A percentile compares a stretch with the other conserved stretches of the same genome.
These are phyloP conservation scores for Amanita exitialis DNA, from an alignment of 768 basidiomycete genomes.

Conservation along the genomic window DNA sequence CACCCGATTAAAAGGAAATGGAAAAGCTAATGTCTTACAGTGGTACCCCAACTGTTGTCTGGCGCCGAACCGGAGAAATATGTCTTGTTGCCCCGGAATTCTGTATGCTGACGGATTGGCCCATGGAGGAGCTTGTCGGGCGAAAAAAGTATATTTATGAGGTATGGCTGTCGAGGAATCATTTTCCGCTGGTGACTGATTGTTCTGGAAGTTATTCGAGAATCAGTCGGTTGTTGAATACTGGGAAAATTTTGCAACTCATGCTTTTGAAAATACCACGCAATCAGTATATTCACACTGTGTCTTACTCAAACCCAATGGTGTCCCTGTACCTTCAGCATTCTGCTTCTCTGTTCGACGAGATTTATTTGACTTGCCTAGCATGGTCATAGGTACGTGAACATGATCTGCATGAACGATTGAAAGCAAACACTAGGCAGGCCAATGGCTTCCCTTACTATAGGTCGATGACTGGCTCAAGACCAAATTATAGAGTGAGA, in stretches of 20 bases:
- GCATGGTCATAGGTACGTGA: conserved; percentile 71
- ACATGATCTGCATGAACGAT: neutral
- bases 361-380: conserved; percentile 86
- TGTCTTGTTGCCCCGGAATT: conserved; percentile 96
- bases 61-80: conserved; percentile 97
- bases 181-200: conserved; percentile 1
- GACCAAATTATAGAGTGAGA: neutral
- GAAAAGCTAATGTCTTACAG: conserved; percentile 96
- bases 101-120: conserved; percentile 88
- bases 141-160: conserved; percentile 59
- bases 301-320: conserved; percentile 76
- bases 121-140: conserved; percentile 66
- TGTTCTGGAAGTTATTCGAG: conserved; percentile 65
- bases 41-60: conserved; percentile 95
- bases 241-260: conserved; percentile 93
- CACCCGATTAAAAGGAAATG: conserved; percentile 54
- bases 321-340: conserved; percentile 80
- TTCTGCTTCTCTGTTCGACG: conserved; percentile 95
- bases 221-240: conserved; percentile 93
- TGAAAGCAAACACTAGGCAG: conserved; percentile 23
- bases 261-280: conserved; percentile 96
- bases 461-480: conserved; percentile 21
- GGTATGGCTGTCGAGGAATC: conserved; percentile 22
- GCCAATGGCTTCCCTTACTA: conserved; percentile 82
- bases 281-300: conserved; percentile 93